A percentile compares a stretch with the other conserved stretches of the same genome.
These are phyloP conservation scores for Sporopachydermia quercuum DNA, from an alignment of 805 yeast species.

Conservation along the genomic window DNA sequence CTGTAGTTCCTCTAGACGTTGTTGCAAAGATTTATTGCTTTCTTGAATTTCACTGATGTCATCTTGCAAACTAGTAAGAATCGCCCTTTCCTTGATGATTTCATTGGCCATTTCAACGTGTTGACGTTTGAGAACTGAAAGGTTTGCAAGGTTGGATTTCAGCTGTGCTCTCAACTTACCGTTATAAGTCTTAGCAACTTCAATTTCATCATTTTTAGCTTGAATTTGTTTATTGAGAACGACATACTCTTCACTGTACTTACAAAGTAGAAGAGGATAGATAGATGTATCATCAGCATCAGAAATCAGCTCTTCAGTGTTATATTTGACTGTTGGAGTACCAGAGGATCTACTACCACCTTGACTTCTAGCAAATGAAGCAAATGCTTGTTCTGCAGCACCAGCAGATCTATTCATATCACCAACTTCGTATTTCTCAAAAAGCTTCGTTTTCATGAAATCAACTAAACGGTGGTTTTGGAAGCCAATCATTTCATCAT, in stretches of 20 bases:
- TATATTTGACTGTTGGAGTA: constrained; percentile 26
- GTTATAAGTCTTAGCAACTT: constrained; percentile 43
- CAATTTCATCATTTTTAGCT: constrained; percentile 49
- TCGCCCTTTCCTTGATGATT: constrained; percentile 67
- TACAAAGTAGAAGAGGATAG: constrained; percentile 54
- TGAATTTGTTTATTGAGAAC: constrained; percentile 57
- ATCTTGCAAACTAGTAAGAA: constrained; percentile 57
- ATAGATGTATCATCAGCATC: constrained; percentile 68
- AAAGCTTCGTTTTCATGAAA: constrained; percentile 66
- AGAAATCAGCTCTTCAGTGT: constrained; percentile 56
- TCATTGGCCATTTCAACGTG: constrained; percentile 80
- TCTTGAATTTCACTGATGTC: constrained; percentile 21
- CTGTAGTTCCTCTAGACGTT: neutral
- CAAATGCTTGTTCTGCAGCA: constrained; percentile 17
- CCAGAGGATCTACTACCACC: constrained; percentile 5
- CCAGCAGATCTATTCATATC: constrained; percentile 10
- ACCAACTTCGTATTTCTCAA: constrained; percentile 46
- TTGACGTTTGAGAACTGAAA: constrained; percentile 58
- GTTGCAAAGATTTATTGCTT: neutral
- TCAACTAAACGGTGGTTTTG: constrained; percentile 66
- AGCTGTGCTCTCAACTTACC: constrained; percentile 62
- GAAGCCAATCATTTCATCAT: constrained; percentile 38
- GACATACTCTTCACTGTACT: constrained; percentile 60
- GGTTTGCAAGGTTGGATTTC: constrained; percentile 53
- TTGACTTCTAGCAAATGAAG: constrained; percentile 4